Evolutionary conservation across 805 yeast species (phyloP).

Genomic region (Wickerhamomyces mucosus): DNA sequence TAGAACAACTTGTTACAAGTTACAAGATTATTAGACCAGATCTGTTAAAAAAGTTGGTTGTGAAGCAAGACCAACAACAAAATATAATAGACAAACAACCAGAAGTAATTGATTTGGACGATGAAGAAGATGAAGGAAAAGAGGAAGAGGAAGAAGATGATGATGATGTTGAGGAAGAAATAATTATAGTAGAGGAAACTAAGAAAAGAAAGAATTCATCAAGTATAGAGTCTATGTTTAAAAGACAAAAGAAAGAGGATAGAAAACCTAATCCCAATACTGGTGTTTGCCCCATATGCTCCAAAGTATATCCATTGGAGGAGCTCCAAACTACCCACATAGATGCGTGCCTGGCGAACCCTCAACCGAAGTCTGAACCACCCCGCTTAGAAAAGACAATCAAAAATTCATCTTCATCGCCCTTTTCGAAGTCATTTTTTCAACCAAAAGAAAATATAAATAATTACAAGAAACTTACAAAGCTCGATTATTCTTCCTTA

Average conservation of each 20-base stretch:
- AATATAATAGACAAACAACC: not conserved
- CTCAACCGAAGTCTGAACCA: constrained; percentile 12
- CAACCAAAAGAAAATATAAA: constrained; percentile 20
- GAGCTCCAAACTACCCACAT: constrained; percentile 49
- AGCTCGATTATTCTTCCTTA: constrained; percentile 54
- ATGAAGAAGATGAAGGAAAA: constrained; percentile 15
- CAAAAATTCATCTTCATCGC: constrained; percentile 3
- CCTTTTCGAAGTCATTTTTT: constrained; percentile 18
- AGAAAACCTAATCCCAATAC: constrained; percentile 4
- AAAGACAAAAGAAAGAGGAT: constrained; percentile 6
- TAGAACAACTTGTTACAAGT: constrained; percentile 63
- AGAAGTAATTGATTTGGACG: constrained; percentile 11
- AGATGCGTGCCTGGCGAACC: constrained; percentile 41
- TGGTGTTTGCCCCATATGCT: constrained; percentile 61
- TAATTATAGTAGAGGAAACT: constrained; percentile 21
- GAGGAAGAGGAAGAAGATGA: constrained; percentile 10
- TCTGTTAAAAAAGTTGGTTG: constrained; percentile 25
- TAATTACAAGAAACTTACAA: constrained; percentile 39
- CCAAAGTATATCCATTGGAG: constrained; percentile 36
- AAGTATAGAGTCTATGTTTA: constrained; percentile 12
- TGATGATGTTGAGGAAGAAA: constrained; percentile 16
- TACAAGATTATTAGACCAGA: constrained; percentile 34
- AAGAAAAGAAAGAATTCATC: constrained; percentile 12
- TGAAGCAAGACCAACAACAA: constrained; percentile 1
- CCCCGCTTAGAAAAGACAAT: constrained; percentile 14